Evolutionary conservation across 2,329 filamentous ascomycete species (phyloP).

Genomic region (Cordyceps javanica): DNA sequence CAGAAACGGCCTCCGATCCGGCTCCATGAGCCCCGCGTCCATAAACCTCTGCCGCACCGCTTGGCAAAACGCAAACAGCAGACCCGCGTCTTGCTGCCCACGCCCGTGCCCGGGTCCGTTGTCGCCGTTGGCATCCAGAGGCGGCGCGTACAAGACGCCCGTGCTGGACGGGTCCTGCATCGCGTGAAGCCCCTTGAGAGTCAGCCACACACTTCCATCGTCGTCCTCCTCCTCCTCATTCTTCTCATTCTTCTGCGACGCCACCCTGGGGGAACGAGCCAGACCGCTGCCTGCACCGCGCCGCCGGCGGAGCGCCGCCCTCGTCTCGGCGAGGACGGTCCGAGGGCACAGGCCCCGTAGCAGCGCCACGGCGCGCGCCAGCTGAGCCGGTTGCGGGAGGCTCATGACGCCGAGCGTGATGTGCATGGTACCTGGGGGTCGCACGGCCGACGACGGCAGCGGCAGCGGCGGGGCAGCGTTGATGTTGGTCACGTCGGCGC

Average conservation of each 20-base stretch:
- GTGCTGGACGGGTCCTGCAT: conserved; percentile 55
- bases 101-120: too few relatives aligned
- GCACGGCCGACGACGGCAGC: conserved; percentile 58
- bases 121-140: conserved; percentile 43
- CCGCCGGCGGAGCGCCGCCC: conserved; percentile 12
- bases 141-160: conserved; percentile 60
- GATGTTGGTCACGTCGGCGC: conserved; percentile 45
- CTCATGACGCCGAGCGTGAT: conserved; percentile 84
- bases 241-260: too few relatives aligned
- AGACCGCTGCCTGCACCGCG: too few relatives aligned
- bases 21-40: conserved; percentile 46
- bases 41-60: conserved; percentile 48
- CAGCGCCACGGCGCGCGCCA: conserved; percentile 36
- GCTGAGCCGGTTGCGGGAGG: conserved; percentile 44
- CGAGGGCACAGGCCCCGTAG: conserved; percentile 32
- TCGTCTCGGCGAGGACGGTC: conserved; percentile 32
- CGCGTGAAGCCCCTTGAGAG: conserved; percentile 48
- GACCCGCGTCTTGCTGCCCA: conserved; percentile 22
- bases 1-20: conserved; percentile 57
- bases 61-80: conserved; percentile 52
- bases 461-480: conserved; percentile 47
- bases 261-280: too few relatives aligned
- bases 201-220: conserved; percentile 35
- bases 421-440: conserved; percentile 76
- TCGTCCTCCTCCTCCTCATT: too few relatives aligned